Base-by-base conservation (phyloP, 257 asterid genomes). In the Thymus mandschuricus region DNA sequence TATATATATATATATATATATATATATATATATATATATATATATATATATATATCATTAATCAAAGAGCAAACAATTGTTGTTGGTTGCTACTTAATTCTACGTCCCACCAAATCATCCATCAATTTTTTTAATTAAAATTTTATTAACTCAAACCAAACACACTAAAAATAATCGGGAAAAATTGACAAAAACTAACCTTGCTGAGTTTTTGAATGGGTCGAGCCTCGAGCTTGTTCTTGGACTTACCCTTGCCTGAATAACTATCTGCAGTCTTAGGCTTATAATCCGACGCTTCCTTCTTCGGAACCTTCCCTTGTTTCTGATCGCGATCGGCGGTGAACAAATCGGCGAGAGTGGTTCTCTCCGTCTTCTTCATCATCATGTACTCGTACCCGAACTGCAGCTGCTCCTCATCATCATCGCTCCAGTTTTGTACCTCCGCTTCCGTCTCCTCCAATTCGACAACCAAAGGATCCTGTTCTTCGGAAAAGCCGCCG, bases 321-420 rank as follows among this genome's bases (percentile, higher is more conserved):
- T 10, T 34, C 2, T 48, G 64, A 38, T 71, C 60, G 5, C 78
- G 60, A 67, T 87, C 88, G 1, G 89, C 90, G 5, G 68, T 68
- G 79, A 89, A 87, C 79, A 89, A 81, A 44, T 87, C 96, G 0
- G 92, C 96, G 5, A 89, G 88, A 6, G 96, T 89, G 59, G 74
- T 87, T 71, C 96, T 79, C 43, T 59, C 84, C 72, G 59, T 81
- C 73, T 81, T 83, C 69, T 54, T 73, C 75, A 34, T 64, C 58
- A 72, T 55, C 52, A 68, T 59, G 29, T 76, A 76, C 4, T 69
- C 79, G 8, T 4, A 69, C 45, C 67, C 83, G 0, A 59, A 13
- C 52, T 64, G 64, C 40, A 33, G 8, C 48, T 60, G 15, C 8
- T 60, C 60, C 33, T 29, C 38, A 3, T 60, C 60, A 11, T 29